Conservation (phyloP, 208 protist species). For the Acanthamoeba healyi region DNA sequence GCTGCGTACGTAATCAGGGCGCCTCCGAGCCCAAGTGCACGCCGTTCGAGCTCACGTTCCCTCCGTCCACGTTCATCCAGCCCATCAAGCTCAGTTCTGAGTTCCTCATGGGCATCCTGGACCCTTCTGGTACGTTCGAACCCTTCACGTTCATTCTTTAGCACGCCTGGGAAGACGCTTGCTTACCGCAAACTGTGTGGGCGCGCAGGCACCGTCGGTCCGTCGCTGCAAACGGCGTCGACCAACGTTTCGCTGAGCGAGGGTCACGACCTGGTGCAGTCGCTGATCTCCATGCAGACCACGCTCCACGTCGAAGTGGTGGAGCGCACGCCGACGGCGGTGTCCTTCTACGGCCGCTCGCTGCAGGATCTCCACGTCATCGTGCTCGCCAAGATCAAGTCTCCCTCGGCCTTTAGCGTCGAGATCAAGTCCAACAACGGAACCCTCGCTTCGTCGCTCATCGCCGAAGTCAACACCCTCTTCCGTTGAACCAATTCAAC, state of each 20-base stretch:
- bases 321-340: slow-evolving; percentile 6
- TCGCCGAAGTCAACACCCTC: slow-evolving; percentile 44
- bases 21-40: slow-evolving; percentile 7
- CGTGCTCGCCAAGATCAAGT: slow-evolving; percentile 53
- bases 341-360: slow-evolving; percentile 63
- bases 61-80: slow-evolving; percentile 29
- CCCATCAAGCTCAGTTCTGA: slow-evolving; percentile 12
- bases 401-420: neutral
- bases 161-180: too few species aligned
- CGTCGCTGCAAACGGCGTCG: neutral
- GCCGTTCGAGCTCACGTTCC: slow-evolving; percentile 45
- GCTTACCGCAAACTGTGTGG: too few species aligned
- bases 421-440: slow-evolving; percentile 56
- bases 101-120: neutral
- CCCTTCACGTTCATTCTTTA: too few species aligned
- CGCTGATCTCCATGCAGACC: neutral
- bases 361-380: slow-evolving; percentile 34
- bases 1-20: neutral
- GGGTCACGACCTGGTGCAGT: neutral
- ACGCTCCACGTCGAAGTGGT: slow-evolving; percentile 25
- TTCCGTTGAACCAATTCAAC: too few species aligned
- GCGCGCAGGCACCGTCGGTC: neutral
- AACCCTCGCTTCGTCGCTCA: neutral
- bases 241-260: slow-evolving; percentile 15
- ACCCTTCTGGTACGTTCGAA: slow-evolving; percentile 4